A percentile compares a stretch with the other conserved stretches of the same genome.
Conservation (phyloP, 305 asterid species). For the Lippia alba region DNA sequence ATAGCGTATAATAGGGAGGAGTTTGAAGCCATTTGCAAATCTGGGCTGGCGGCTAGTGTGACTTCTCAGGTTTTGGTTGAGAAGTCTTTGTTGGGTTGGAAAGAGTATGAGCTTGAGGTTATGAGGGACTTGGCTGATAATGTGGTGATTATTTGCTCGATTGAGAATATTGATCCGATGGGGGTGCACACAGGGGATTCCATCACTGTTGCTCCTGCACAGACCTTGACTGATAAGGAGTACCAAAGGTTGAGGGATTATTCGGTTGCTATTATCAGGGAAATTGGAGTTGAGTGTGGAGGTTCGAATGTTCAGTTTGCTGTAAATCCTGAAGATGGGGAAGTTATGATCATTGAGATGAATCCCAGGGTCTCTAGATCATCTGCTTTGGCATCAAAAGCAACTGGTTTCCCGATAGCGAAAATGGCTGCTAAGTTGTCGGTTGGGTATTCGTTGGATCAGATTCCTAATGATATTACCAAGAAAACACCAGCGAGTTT, state of each 20-base stretch:
- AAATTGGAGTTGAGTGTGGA: constrained; percentile 98
- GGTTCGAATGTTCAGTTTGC: constrained; percentile 99
- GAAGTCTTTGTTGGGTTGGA: constrained; percentile 96
- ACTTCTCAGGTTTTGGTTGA: constrained; percentile 94
- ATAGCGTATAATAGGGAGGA: constrained; percentile 93
- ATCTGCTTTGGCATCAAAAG: constrained; percentile 96
- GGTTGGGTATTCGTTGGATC: constrained; percentile 93
- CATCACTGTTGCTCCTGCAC: constrained; percentile 98
- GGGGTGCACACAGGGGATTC: constrained; percentile 98
- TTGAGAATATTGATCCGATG: constrained; percentile 97
- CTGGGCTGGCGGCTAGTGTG: constrained; percentile 94
- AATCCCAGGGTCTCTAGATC: constrained; percentile 98
- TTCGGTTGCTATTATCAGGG: constrained; percentile 95
- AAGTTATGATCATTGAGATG: constrained; percentile 98
- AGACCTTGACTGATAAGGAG: constrained; percentile 94
- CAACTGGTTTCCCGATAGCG: constrained; percentile 98
- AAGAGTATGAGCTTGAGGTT: constrained; percentile 96
- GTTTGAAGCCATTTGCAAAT: constrained; percentile 92
- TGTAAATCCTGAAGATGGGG: constrained; percentile 89
- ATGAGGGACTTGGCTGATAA: constrained; percentile 98
- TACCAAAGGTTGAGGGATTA: constrained; percentile 96
- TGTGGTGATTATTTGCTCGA: constrained; percentile 97
- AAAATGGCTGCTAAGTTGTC: constrained; percentile 98
- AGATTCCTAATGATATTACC: constrained; percentile 96
- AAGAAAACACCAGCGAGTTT: constrained; percentile 98